Conservation (phyloP, 768 basidiomycete genomes). For the Amyloporia xantha region DNA sequence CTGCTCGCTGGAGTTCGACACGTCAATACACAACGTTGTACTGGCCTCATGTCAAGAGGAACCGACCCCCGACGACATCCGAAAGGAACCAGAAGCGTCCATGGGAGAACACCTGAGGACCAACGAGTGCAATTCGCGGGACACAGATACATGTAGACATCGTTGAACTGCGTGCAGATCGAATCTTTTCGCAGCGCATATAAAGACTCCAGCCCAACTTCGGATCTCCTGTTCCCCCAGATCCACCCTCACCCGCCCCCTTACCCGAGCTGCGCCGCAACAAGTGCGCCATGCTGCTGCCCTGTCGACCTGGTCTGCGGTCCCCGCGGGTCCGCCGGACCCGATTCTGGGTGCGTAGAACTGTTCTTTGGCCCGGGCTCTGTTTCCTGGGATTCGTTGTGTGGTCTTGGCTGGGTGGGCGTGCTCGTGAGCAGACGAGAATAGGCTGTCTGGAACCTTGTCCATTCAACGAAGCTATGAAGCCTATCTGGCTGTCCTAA, state of each 20-base stretch:
- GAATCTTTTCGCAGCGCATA: too few relatives aligned
- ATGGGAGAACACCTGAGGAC: too few relatives aligned
- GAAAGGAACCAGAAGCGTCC: too few relatives aligned
- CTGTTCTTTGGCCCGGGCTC: slow-evolving; percentile 9
- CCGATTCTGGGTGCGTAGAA: slow-evolving; percentile 78
- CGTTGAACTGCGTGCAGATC: too few relatives aligned
- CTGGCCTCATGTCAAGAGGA: too few relatives aligned
- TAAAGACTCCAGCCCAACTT: slow-evolving; percentile 16
- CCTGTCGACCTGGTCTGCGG: slow-evolving; percentile 73
- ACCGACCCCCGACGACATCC: too few relatives aligned
- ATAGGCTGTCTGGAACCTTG: not conserved
- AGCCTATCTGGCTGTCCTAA: not conserved
- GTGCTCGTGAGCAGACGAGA: not conserved
- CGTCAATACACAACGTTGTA: too few relatives aligned
- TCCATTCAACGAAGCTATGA: not conserved
- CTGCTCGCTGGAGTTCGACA: too few relatives aligned
- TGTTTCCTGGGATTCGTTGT: slow-evolving; percentile 1
- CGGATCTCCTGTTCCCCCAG: slow-evolving; percentile 13
- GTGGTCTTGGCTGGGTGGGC: slow-evolving; percentile 1
- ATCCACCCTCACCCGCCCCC: slow-evolving; percentile 36
- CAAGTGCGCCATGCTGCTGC: slow-evolving; percentile 32
- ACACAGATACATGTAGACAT: too few relatives aligned
- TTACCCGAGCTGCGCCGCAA: slow-evolving; percentile 45
- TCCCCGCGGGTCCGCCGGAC: slow-evolving; percentile 86
- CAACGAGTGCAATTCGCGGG: too few relatives aligned